Base-by-base conservation (phyloP, 2,329 filamentous ascomycete species). In the Hypoxylon sp. region DNA sequence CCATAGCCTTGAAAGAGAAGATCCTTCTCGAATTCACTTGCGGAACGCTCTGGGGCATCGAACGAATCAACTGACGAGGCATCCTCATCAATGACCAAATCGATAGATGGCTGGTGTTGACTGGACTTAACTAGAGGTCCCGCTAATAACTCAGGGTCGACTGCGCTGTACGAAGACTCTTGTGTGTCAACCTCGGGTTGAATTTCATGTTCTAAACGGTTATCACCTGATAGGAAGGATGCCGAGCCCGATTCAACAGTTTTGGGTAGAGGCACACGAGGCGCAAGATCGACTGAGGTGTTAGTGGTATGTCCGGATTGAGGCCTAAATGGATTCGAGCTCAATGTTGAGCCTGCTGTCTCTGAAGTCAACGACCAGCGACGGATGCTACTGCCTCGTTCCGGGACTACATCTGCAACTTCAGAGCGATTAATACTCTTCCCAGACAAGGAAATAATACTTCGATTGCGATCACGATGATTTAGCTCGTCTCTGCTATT, bases 221-320 rank as follows among this genome's bases (percentile, higher is more conserved):
- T 42, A n/a, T 54, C 52, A 6, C 29, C 29, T 17, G 63, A 58
- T n/a, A 58, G 50, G 4, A 61, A 48, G 5, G 67, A 64, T 3
- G 56, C 42, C 14, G 64, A 63, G n/a, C 58, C 72, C 3, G 65
- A 67, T 3, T 68, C 72, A 19, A 56, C 46, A 8, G 57, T 47
- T 37, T 72, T 70, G 2, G 65, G 19, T 17, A 65, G 61, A 8
- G 73, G 71, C n/a, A 70, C 59, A 19, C 65, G 61, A 33, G 76
- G 73, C 2, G 72, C 63, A 19, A 82, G 69, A 67, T 85, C 83
- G 44, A 85, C 74, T 0, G 83, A 85, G 0, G 83, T 85, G 29
- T 80, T 81, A 8, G 81, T 79, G 0, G 84, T 85, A 60, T 84
- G 81, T 24, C 78, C 79, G 1, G 83, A 85, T 29, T 78, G 78